These are phyloP conservation scores for Russula compacta DNA, from an alignment of 768 basidiomycete genomes.

Conservation along the genomic window DNA sequence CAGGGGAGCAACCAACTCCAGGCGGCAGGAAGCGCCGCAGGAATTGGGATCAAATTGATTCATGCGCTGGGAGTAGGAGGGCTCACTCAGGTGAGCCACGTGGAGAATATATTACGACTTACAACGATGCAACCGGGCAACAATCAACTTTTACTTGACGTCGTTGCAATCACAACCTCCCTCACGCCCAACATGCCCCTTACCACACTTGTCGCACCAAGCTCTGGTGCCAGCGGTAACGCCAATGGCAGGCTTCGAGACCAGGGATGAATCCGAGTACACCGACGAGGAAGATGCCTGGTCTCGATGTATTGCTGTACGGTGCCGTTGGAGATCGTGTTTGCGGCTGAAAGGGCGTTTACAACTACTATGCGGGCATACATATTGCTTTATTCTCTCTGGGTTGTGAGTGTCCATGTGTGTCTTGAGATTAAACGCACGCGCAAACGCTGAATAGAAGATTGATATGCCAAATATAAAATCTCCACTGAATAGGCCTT, in stretches of 20 bases:
- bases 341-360: conserved; percentile 89
- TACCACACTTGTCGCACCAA: conserved; percentile 24
- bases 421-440: conserved; percentile 92
- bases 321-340: conserved; percentile 87
- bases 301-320: conserved; percentile 64
- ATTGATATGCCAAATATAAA: conserved; percentile 10
- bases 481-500: conserved; percentile 16
- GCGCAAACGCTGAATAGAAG: conserved; percentile 61
- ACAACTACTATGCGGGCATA: conserved; percentile 78
- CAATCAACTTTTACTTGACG: conserved; percentile 40
- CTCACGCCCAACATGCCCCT: conserved; percentile 21
- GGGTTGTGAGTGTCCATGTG: conserved; percentile 95
- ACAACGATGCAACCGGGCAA: conserved; percentile 1
- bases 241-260: conserved; percentile 14
- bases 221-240: conserved; percentile 12
- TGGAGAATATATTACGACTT: not conserved
- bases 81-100: not conserved
- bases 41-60: not conserved
- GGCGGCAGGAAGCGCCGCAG: conserved; percentile 20
- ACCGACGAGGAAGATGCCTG: conserved; percentile 21
- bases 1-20: conserved; percentile 21
- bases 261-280: conserved; percentile 17
- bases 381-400: conserved; percentile 79
- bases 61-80: not conserved
- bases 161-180: conserved; percentile 40